Base-by-base conservation (phyloP, 2,329 filamentous ascomycete species). In the Colletotrichum eremochloae region DNA sequence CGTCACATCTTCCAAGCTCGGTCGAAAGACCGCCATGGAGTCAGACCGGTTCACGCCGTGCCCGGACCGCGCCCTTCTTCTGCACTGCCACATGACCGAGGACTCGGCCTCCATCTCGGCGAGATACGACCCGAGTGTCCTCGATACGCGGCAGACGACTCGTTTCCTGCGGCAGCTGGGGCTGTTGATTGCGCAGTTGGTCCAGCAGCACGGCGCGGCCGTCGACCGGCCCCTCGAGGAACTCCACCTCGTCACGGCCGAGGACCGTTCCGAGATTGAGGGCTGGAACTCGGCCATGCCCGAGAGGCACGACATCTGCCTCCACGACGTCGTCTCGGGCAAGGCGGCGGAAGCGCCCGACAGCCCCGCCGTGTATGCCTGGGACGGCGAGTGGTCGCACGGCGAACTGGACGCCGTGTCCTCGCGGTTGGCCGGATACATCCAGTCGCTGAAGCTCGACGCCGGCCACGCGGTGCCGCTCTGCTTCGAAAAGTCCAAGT, bases 401-500 rank as follows among this genome's bases (percentile, higher is more conserved):
- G 53, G 46, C 1, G 67, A 80, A 2, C 72, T 81, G 9, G 67
- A 77, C 1, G 33, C 52, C 0, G 48, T 74, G 14, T 76, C 76
- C 5, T 70, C 62, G 7, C 58, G 68, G 0, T 71, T 77, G 15
- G 77, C 78, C 7, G 61, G 15, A 11, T 8, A 63, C 50, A 63
- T 63, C 8, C 61, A 63, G 44, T 53, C 44, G 18, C 11, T 63
- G 31, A 42, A 53, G 31, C 50, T 63, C 8, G 61, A n/a, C 46
- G 78, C 76, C 0, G 80, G 78, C 50, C 72, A 42, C 0, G 67
- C 80, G 0, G 77, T 82, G 5, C 80, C 80, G 0, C 69, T 83
- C 18, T 79, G 77, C 55, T 82, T 82, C 55, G 79, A 82, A 24
- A 84, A 83, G 74, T 82, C 80, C 4, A 76, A 74, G 46, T 83